Percentiles rank a stretch among this genome's conserved stretches.
phyloP scores from a whole-genome alignment of 495 filamentous ascomycete genomes.

The Astrothelium subdiscretum region DNA sequence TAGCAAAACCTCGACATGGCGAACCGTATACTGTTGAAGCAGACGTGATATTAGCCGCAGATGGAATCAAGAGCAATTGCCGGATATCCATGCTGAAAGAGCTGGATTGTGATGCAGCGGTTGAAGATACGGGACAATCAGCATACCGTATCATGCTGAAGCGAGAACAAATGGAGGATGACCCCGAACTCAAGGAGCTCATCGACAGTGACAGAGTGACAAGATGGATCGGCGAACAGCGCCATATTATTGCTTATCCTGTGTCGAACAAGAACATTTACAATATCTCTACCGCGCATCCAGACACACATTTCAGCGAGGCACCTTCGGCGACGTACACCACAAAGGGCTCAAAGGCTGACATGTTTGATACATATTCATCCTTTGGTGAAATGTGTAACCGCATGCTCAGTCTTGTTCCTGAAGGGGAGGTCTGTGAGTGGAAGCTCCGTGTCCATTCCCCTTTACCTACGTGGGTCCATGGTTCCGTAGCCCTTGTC shows the following conservation, averaged over 20 bases:
- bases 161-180: slow-evolving; percentile 51
- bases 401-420: slow-evolving; percentile 64
- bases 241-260: slow-evolving; percentile 77
- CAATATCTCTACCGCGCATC: slow-evolving; percentile 66
- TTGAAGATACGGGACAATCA: slow-evolving; percentile 63
- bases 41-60: slow-evolving; percentile 60
- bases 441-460: slow-evolving; percentile 67
- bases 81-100: slow-evolving; percentile 49
- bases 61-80: slow-evolving; percentile 61
- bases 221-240: slow-evolving; percentile 65
- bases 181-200: slow-evolving; percentile 56
- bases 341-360: slow-evolving; percentile 55
- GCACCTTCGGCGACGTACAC: slow-evolving; percentile 68
- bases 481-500: slow-evolving; percentile 53
- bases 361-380: slow-evolving; percentile 53
- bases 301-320: slow-evolving; percentile 58
- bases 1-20: slow-evolving; percentile 43
- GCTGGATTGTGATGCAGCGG: slow-evolving; percentile 42
- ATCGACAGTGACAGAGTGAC: slow-evolving; percentile 56
- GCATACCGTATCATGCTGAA: slow-evolving; percentile 80
- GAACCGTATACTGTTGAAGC: slow-evolving; percentile 44
- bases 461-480: slow-evolving; percentile 58
- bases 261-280: slow-evolving; percentile 65
- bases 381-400: slow-evolving; percentile 64
- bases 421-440: slow-evolving; percentile 69